These are phyloP conservation scores for Gomphus sp. DNA, from an alignment of 1,284 basidiomycete genomes.

Conservation along the genomic window DNA sequence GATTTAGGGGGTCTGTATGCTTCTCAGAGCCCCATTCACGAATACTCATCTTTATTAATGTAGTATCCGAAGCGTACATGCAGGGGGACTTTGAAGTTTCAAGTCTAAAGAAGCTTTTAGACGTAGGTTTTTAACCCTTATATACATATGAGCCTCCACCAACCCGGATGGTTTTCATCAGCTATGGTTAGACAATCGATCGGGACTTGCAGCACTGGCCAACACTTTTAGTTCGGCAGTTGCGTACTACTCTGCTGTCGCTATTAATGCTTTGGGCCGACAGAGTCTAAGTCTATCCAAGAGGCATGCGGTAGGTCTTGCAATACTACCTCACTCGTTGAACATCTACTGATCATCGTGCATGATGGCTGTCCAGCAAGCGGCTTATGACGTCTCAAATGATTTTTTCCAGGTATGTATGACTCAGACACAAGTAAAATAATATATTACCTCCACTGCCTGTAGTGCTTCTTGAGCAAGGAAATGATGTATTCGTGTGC, in stretches of 20 bases:
- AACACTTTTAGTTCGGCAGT: no score
- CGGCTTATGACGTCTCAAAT: slow-evolving; percentile 36
- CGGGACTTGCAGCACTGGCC: slow-evolving; percentile 1
- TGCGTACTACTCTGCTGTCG: no score
- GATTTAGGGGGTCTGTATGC: slow-evolving; percentile 10
- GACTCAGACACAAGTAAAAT: background rate
- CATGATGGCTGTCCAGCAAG: background rate
- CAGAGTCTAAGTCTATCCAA: no score
- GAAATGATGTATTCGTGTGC: slow-evolving; percentile 43
- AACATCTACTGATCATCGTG: no score
- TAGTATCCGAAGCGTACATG: slow-evolving; percentile 29
- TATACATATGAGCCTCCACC: slow-evolving; percentile 21
- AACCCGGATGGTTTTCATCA: slow-evolving; percentile 11
- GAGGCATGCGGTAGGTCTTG: no score
- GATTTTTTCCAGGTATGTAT: slow-evolving; percentile 13
- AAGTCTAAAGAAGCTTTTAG: slow-evolving; percentile 30
- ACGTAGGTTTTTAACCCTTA: slow-evolving; percentile 16
- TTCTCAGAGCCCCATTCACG: background rate
- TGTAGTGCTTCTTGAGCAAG: slow-evolving; percentile 23
- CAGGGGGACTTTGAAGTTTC: slow-evolving; percentile 24
- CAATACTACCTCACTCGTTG: no score
- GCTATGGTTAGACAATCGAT: slow-evolving; percentile 34
- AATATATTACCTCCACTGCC: background rate
- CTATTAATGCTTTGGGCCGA: no score
- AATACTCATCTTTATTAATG: background rate